Percentiles rank a stretch among this genome's conserved stretches.
These are phyloP conservation scores for Chionographis japonica DNA, from an alignment of 106 monocot species.

Conservation along the genomic window DNA sequence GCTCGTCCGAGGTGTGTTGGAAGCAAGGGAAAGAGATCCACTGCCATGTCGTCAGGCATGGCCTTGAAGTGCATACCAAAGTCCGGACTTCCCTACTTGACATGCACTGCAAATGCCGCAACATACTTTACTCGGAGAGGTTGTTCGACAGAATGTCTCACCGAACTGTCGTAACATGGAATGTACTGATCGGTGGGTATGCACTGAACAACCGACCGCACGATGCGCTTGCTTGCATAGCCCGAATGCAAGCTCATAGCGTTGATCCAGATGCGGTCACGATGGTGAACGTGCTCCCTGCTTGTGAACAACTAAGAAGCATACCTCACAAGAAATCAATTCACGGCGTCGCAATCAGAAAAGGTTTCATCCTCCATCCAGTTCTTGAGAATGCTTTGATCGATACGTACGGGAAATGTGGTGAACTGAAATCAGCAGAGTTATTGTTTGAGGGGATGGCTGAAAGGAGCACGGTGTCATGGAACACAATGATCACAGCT, in stretches of 20 bases:
- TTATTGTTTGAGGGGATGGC: constrained; percentile 43
- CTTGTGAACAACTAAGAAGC: constrained; percentile 30
- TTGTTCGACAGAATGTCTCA: constrained; percentile 24
- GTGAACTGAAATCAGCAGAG: constrained; percentile 43
- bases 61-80: constrained; percentile 35
- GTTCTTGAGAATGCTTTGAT: constrained; percentile 57
- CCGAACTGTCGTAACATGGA: constrained; percentile 59
- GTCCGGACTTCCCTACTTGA: constrained; percentile 53
- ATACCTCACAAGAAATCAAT: constrained; percentile 31
- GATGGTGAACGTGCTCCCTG: constrained; percentile 56
- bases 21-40: constrained; percentile 69
- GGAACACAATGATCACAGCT: constrained; percentile 70
- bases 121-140: constrained; percentile 43
- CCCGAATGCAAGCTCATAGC: constrained; percentile 34
- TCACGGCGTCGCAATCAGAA: constrained; percentile 61
- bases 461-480: constrained; percentile 58
- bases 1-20: constrained; percentile 23
- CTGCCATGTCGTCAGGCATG: constrained; percentile 36
- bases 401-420: constrained; percentile 64
- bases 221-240: constrained; percentile 33
- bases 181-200: constrained; percentile 70
- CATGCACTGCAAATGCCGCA: constrained; percentile 75
- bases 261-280: constrained; percentile 45
- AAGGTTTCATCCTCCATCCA: constrained; percentile 48
- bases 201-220: constrained; percentile 30